Conservation (phyloP, 345 rosid genomes). For the Acer yangbiense region DNA sequence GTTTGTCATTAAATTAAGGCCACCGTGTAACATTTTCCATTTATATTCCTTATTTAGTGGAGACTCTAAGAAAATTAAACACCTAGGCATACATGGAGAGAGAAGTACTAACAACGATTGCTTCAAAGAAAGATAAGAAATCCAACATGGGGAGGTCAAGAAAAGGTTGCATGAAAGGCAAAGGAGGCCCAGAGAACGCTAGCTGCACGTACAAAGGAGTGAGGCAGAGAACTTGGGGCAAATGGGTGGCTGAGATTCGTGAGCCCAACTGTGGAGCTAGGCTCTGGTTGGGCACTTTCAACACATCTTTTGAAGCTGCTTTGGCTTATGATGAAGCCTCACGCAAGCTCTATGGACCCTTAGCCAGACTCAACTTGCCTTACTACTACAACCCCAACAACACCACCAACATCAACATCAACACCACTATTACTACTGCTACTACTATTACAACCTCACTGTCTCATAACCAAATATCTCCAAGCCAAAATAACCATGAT, state of each 20-base stretch:
- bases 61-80: background rate
- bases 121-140: slow-evolving; percentile 27
- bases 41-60: background rate
- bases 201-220: slow-evolving; percentile 57
- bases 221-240: slow-evolving; percentile 64
- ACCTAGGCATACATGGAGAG: background rate
- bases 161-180: slow-evolving; percentile 73
- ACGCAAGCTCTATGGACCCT: slow-evolving; percentile 46
- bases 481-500: background rate
- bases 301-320: slow-evolving; percentile 54
- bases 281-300: slow-evolving; percentile 61
- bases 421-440: background rate
- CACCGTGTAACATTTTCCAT: background rate
- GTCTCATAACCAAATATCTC: background rate
- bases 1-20: background rate
- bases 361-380: slow-evolving; percentile 53
- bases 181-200: slow-evolving; percentile 71
- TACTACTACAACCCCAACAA: background rate
- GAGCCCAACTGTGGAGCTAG: slow-evolving; percentile 54
- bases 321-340: slow-evolving; percentile 61
- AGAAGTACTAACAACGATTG: background rate
- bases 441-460: background rate
- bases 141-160: slow-evolving; percentile 52
- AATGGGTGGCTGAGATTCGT: slow-evolving; percentile 68
- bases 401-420: too few relatives aligned